phyloP scores from a whole-genome alignment of 345 rosid species.

The Cardiospermum halicacabum region DNA sequence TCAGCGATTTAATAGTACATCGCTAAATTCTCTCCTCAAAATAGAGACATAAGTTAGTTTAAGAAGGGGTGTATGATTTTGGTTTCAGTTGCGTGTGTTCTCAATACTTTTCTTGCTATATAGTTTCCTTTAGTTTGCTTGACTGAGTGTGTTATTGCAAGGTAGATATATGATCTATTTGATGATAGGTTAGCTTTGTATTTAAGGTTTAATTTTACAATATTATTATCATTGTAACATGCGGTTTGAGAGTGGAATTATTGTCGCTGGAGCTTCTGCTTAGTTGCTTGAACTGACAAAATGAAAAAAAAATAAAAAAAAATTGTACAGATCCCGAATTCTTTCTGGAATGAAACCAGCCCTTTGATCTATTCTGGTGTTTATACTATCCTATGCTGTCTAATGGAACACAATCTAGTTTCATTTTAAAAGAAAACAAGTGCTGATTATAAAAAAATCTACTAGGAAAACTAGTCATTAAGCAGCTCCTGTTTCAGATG shows the following conservation, averaged over 20 bases:
- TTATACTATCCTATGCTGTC: too few relatives aligned
- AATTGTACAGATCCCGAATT: not conserved
- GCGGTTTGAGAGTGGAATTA: not conserved
- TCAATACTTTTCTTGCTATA: not conserved
- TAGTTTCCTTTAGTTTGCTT: not conserved
- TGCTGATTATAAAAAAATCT: not conserved
- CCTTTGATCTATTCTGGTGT: too few relatives aligned
- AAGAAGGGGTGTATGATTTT: not conserved
- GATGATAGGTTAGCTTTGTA: constrained; percentile 7
- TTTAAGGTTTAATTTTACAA: not conserved
- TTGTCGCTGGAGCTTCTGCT: not conserved
- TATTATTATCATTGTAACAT: constrained; percentile 10
- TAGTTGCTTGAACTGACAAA: not conserved
- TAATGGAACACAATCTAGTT: too few relatives aligned
- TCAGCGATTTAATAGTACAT: constrained; percentile 91
- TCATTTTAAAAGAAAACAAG: not conserved
- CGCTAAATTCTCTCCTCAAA: constrained; percentile 90
- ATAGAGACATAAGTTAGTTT: constrained; percentile 42
- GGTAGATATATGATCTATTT: not conserved
- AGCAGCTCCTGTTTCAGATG: not conserved
- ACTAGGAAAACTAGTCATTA: not conserved
- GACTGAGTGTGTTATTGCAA: not conserved
- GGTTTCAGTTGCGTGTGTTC: constrained; percentile 2
- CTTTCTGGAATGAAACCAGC: not conserved
- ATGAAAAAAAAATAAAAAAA: too few relatives aligned